These are phyloP conservation scores for Pseudogymnoascus sp. DNA, from an alignment of 2,329 filamentous ascomycete genomes.

Conservation along the genomic window DNA sequence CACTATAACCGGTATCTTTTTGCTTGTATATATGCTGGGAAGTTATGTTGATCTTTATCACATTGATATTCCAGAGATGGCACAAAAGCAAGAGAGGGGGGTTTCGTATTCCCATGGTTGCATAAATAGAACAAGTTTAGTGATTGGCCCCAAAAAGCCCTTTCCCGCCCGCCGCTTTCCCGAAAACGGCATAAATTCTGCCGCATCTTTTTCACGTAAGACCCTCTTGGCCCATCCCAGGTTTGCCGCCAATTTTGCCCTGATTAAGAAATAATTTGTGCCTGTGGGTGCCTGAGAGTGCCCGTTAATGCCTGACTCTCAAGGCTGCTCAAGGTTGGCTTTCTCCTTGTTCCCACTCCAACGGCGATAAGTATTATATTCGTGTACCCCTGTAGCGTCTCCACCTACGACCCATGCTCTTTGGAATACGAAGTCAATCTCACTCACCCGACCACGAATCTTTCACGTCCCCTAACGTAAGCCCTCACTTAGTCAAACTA, in stretches of 20 bases:
- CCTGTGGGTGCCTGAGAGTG: not conserved
- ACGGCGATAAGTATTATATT: not conserved
- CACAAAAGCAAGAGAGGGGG: not conserved
- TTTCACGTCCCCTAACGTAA: not conserved
- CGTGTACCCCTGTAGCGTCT: not conserved
- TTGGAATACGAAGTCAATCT: constrained; percentile 7
- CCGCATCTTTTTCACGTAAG: not conserved
- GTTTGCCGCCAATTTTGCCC: not conserved
- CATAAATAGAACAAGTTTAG: constrained; percentile 3
- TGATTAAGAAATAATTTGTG: not conserved
- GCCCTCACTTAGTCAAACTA: not conserved
- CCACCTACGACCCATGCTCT: not conserved
- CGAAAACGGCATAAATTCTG: not conserved
- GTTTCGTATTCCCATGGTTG: constrained; percentile 1
- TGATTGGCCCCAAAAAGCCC: not conserved
- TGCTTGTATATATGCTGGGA: not conserved
- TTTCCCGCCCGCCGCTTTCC: constrained; percentile 1
- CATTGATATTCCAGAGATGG: not conserved
- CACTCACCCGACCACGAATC: not conserved
- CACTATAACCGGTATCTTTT: not conserved
- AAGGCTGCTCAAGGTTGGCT: not conserved
- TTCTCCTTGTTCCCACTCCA: not conserved
- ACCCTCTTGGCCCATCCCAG: not conserved
- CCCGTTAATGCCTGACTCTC: not conserved
- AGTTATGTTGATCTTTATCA: constrained; percentile 3